phyloP scores from a whole-genome alignment of 805 yeast species.

The Wickerhamomyces chaumierensis region DNA sequence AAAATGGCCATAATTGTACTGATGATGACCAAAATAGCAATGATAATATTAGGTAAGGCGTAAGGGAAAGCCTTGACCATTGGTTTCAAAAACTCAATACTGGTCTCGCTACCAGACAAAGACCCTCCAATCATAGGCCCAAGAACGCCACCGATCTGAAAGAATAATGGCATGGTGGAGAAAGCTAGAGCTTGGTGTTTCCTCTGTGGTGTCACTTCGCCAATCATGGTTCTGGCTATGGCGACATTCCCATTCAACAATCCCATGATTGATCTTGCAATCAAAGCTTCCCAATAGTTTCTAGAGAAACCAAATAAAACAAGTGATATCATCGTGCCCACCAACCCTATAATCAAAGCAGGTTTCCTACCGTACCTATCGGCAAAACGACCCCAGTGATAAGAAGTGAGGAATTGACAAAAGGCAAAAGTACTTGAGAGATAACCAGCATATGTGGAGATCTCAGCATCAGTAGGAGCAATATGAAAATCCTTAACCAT shows the following conservation, averaged over 20 bases:
- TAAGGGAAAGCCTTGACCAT: constrained; percentile 7
- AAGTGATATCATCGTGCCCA: constrained; percentile 6
- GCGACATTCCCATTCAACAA: constrained; percentile 11
- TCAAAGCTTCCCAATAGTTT: constrained; percentile 9
- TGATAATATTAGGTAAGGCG: constrained; percentile 9
- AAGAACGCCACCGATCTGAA: constrained; percentile 8
- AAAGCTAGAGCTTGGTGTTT: constrained; percentile 12
- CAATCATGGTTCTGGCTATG: constrained; percentile 10
- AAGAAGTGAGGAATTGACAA: constrained; percentile 9
- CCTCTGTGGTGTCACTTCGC: constrained; percentile 9
- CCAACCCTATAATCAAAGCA: constrained; percentile 7
- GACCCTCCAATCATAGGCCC: constrained; percentile 13
- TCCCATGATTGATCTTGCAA: constrained; percentile 10
- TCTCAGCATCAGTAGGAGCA: constrained; percentile 9
- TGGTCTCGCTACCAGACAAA: constrained; percentile 6
- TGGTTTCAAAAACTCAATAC: constrained; percentile 4
- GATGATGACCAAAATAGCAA: constrained; percentile 2
- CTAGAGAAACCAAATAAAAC: constrained; percentile 10
- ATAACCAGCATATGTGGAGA: constrained; percentile 11
- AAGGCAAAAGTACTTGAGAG: constrained; percentile 9
- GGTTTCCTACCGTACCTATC: constrained; percentile 12
- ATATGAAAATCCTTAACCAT: constrained; percentile 12
- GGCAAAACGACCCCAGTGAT: constrained; percentile 10
- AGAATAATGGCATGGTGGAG: constrained; percentile 10
- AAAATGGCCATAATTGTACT: constrained; percentile 6